Conservation (phyloP, 176 grass and related monocot genomes). For the Zizania latifolia region DNA sequence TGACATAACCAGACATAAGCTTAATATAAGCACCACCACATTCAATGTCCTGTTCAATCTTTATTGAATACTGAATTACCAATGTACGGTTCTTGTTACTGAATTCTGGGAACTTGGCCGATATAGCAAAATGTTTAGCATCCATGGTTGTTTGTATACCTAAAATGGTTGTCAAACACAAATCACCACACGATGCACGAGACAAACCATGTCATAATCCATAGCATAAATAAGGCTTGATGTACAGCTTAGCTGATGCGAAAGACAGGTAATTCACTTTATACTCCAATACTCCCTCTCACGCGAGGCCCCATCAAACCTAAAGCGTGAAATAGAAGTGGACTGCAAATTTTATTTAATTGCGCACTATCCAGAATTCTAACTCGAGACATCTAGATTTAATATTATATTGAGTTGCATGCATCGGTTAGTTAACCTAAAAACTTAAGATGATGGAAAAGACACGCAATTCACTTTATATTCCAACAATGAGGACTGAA, state of each 20-base stretch:
- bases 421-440: no score
- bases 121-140: constrained; percentile 76
- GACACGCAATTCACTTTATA: no score
- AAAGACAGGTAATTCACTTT: no score
- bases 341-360: no score
- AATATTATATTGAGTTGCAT: no score
- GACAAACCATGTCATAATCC: neutral
- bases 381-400: no score
- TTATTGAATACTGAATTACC: constrained; percentile 78
- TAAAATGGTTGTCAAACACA: constrained; percentile 18
- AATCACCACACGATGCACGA: neutral
- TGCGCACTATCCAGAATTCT: no score
- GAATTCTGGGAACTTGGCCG: constrained; percentile 72
- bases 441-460: no score
- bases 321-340: no score
- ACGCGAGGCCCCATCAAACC: no score
- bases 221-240: neutral
- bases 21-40: constrained; percentile 90
- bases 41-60: constrained; percentile 84
- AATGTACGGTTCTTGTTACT: constrained; percentile 71
- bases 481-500: neutral
- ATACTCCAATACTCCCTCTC: no score
- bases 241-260: no score
- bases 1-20: constrained; percentile 82
- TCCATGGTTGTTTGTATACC: constrained; percentile 70